These are phyloP conservation scores for Avena insularis DNA, from an alignment of 176 grass and related monocot genomes.

Conservation along the genomic window DNA sequence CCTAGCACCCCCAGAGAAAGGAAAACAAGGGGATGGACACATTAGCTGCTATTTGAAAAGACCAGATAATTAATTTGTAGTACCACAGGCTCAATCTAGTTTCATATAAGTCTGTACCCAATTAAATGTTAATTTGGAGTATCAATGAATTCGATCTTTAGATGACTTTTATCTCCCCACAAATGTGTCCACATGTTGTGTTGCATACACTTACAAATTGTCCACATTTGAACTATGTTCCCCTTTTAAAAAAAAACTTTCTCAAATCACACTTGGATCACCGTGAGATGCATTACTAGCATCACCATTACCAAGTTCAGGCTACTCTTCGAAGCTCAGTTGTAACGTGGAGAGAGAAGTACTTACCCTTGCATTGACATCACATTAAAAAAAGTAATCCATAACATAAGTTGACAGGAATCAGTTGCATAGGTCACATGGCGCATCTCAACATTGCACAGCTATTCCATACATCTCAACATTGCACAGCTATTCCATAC, in stretches of 20 bases:
- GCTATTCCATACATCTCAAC: not conserved
- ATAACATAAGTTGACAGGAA: not conserved
- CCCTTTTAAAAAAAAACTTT: not conserved
- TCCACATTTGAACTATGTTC: too few relatives aligned
- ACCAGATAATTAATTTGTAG: constrained; percentile 9
- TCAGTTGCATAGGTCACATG: not conserved
- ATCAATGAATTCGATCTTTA: not conserved
- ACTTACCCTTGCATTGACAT: not conserved
- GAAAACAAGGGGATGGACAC: constrained; percentile 8
- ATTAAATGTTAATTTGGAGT: not conserved
- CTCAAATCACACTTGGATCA: not conserved
- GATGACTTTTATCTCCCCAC: not conserved
- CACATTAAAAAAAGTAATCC: not conserved
- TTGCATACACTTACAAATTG: not conserved
- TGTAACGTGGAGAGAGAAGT: not conserved
- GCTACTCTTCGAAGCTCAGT: not conserved
- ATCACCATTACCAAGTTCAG: not conserved
- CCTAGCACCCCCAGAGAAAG: constrained; percentile 43
- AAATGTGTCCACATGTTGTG: not conserved
- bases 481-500: not conserved
- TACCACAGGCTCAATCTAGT: not conserved
- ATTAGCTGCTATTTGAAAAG: constrained; percentile 24
- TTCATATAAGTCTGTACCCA: not conserved
- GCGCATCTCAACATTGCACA: not conserved
- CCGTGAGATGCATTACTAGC: not conserved